Evolutionary conservation across 2,329 filamentous ascomycete species (phyloP), one percentile per base, ranked within the genome.

Genomic region (Fonsecaea erecta): DNA sequence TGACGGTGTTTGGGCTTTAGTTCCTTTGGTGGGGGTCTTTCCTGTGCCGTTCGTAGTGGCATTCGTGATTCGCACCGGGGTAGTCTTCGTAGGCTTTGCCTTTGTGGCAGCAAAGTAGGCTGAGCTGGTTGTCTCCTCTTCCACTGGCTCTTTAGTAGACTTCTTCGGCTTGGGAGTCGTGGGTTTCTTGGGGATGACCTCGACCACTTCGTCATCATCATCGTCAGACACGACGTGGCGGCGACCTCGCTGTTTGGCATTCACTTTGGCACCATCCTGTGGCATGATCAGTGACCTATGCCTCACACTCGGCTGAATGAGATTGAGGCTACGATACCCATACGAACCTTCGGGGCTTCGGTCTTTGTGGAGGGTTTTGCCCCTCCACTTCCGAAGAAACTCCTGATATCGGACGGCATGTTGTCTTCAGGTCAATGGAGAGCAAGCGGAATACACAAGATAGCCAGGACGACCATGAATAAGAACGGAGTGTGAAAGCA

Each of bases 341-440:
- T 60, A 51, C 60, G 59, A 16, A 48, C 26, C n/a, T 52, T 24
- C 2, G 43, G n/a, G 8, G 16, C 34, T 26, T 24, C 26, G 37
- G 37, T 21, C 18, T 64, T 62, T 12, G 63, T 66, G 52, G 80
- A 75, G 70, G 79, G 71, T 72, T 83, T 80, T 70, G 77, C 53
- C 26, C 62, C 62, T 59, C 93, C 93, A 67, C 90, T 87, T 61
- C 90, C 88, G 81, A 98, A 97, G 79, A 97, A 98, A 73, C 84
- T 92, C 74, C 93, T 86, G 74, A 97, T 98, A 79, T 98, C 94
- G 68, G 84, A 75, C 59, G 93, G 87, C 93, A 97, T 96, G 14
- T 30, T 53, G 26, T 53, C 8, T 32, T 8, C 51, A 53, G 11
- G 7, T 30, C 26, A 53, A 21, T 3, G 3, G n/a, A 11, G 11